These are phyloP conservation scores for Neophaeococcomyces aloes DNA, from an alignment of 2,329 filamentous ascomycete genomes.

Conservation along the genomic window DNA sequence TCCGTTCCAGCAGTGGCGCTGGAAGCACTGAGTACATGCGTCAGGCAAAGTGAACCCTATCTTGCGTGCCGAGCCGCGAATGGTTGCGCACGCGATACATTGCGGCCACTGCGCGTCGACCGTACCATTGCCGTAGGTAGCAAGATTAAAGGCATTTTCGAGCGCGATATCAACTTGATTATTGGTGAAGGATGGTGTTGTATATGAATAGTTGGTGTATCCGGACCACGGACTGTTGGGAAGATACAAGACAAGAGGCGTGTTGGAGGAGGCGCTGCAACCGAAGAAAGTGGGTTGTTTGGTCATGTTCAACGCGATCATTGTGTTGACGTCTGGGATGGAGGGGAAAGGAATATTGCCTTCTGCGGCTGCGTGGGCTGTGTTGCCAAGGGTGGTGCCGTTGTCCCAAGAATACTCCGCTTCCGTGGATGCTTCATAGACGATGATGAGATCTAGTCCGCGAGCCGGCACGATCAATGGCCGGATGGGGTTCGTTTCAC, in stretches of 20 bases:
- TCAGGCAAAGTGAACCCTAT: slow-evolving; percentile 59
- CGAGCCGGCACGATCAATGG: slow-evolving; percentile 9
- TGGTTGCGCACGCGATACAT: slow-evolving; percentile 78
- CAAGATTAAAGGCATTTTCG: slow-evolving; percentile 72
- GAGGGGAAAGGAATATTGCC: slow-evolving; percentile 10
- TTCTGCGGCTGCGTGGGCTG: slow-evolving; percentile 8
- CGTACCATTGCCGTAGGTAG: slow-evolving; percentile 70
- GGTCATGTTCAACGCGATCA: slow-evolving; percentile 18
- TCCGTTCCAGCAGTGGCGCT: slow-evolving; percentile 84
- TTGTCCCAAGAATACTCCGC: slow-evolving; percentile 10
- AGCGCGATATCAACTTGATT: slow-evolving; percentile 65
- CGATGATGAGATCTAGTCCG: slow-evolving; percentile 11
- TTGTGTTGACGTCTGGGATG: slow-evolving; percentile 11
- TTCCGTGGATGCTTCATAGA: slow-evolving; percentile 7
- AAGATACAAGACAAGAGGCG: slow-evolving; percentile 22
- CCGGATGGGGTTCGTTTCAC: slow-evolving; percentile 22
- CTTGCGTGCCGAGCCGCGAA: slow-evolving; percentile 63
- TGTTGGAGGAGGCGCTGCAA: slow-evolving; percentile 16
- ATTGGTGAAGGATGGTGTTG: slow-evolving; percentile 8
- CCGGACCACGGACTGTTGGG: slow-evolving; percentile 19
- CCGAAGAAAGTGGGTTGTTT: slow-evolving; percentile 19
- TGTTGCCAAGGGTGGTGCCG: slow-evolving; percentile 10
- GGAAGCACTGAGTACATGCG: slow-evolving; percentile 66
- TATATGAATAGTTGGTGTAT: slow-evolving; percentile 16
- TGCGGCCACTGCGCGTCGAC: slow-evolving; percentile 62